Percentiles rank a stretch among this genome's conserved stretches.
Conservation (phyloP, 768 basidiomycete genomes). For the Neoboletus brunneissimus region DNA sequence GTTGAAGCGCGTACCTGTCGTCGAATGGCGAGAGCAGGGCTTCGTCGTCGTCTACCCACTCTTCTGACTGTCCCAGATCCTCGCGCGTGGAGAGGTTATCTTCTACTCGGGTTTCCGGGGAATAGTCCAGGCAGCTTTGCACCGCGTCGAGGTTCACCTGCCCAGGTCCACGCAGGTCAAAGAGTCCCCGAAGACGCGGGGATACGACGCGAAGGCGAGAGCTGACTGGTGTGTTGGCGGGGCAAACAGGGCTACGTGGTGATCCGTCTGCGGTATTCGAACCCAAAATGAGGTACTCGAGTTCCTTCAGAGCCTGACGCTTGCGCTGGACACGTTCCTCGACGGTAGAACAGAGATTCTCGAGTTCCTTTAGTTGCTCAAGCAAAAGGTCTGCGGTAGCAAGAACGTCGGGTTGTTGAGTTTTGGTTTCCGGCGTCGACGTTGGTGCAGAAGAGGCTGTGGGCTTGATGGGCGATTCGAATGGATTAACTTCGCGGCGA, state of each 20-base stretch:
- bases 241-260: conserved; percentile 16
- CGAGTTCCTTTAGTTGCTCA: conserved; percentile 27
- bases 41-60: conserved; percentile 27
- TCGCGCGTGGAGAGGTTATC: conserved; percentile 6
- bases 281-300: conserved; percentile 22
- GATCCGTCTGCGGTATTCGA: conserved; percentile 11
- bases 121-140: conserved; percentile 28
- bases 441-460: not conserved
- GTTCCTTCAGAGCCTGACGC: conserved; percentile 20
- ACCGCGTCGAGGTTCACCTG: conserved; percentile 19
- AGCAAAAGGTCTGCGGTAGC: conserved; percentile 30
- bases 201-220: conserved; percentile 15
- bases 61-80: conserved; percentile 10
- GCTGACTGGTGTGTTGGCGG: conserved; percentile 22
- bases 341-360: conserved; percentile 19
- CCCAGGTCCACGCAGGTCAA: conserved; percentile 29
- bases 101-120: conserved; percentile 7
- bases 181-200: conserved; percentile 32
- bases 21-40: conserved; percentile 25
- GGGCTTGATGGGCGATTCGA: conserved; percentile 20
- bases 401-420: conserved; percentile 23
- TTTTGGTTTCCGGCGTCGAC: not conserved
- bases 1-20: conserved; percentile 18
- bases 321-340: conserved; percentile 26
- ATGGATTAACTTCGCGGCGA: conserved; percentile 12